phyloP scores from a whole-genome alignment of 2,329 filamentous ascomycete genomes.

The Colletotrichum sp. region DNA sequence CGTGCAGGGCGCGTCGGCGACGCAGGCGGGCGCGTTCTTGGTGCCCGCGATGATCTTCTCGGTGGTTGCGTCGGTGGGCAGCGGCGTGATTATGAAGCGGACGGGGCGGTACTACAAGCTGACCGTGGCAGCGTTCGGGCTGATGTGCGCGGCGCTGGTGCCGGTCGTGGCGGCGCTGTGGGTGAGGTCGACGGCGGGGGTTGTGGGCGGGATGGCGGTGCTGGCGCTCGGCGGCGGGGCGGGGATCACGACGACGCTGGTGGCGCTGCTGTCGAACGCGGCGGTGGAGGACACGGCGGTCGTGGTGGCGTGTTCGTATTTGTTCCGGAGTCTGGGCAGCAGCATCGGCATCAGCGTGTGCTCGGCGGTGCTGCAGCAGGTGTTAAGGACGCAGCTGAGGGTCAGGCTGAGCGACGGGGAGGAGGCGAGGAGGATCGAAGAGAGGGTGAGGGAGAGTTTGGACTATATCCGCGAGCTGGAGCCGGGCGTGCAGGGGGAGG shows the following conservation, averaged over 20 bases:
- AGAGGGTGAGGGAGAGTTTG: slow-evolving; percentile 72
- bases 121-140: slow-evolving; percentile 61
- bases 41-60: slow-evolving; percentile 68
- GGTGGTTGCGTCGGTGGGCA: slow-evolving; percentile 68
- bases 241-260: slow-evolving; percentile 74
- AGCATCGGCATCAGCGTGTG: slow-evolving; percentile 75
- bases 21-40: slow-evolving; percentile 67
- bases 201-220: slow-evolving; percentile 62
- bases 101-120: slow-evolving; percentile 77
- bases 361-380: slow-evolving; percentile 75
- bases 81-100: slow-evolving; percentile 70
- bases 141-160: slow-evolving; percentile 59
- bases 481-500: slow-evolving; percentile 61
- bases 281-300: slow-evolving; percentile 72
- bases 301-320: slow-evolving; percentile 79
- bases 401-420: slow-evolving; percentile 58
- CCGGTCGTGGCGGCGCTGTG: slow-evolving; percentile 59
- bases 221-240: slow-evolving; percentile 46
- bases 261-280: slow-evolving; percentile 75
- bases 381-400: slow-evolving; percentile 62
- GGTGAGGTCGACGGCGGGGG: slow-evolving; percentile 52
- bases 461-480: slow-evolving; percentile 72
- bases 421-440: slow-evolving; percentile 69
- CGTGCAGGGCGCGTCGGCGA: slow-evolving; percentile 67
- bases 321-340: slow-evolving; percentile 82